Evolutionary conservation across 2,329 filamentous ascomycete species (phyloP).

Genomic region (Arthrobotrys pseudoclavata): DNA sequence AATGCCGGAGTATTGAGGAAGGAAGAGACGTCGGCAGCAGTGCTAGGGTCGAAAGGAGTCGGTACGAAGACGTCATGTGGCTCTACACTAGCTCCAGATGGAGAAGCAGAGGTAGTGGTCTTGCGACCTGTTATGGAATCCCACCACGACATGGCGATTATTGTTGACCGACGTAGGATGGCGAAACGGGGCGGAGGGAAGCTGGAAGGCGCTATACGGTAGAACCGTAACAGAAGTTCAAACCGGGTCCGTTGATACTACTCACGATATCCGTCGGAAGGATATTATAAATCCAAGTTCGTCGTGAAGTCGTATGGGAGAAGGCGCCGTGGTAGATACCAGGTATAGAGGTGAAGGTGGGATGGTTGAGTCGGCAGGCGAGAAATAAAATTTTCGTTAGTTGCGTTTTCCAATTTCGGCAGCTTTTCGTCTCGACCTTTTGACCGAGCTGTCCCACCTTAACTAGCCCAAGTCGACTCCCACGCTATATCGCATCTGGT

Average conservation of each 20-base stretch:
- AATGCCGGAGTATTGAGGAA: conserved; percentile 84
- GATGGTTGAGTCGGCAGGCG: conserved; percentile 34
- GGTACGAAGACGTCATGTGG: conserved; percentile 71
- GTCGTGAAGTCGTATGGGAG: conserved; percentile 17
- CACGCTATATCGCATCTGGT: conserved; percentile 30
- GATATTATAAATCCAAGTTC: conserved; percentile 1
- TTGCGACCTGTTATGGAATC: conserved; percentile 66
- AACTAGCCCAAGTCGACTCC: conserved; percentile 11
- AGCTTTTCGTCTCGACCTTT: conserved; percentile 46
- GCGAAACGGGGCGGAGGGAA: neutral
- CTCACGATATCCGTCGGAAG: neutral
- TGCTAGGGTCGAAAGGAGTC: conserved; percentile 77
- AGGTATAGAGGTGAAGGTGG: conserved; percentile 23
- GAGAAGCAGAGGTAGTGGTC: conserved; percentile 67
- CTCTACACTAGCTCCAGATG: conserved; percentile 67
- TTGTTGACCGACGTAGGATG: conserved; percentile 8
- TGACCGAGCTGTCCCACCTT: conserved; percentile 34
- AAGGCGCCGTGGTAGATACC: conserved; percentile 1
- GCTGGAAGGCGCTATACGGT: neutral
- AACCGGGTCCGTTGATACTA: neutral
- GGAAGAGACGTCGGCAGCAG: conserved; percentile 83
- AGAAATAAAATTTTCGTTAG: conserved; percentile 48
- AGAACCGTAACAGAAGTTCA: neutral
- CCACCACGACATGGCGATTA: conserved; percentile 66
- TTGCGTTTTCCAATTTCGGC: conserved; percentile 36